Evolutionary conservation across 495 filamentous ascomycete species (phyloP).

Genomic region (Articulospora tetracladia): DNA sequence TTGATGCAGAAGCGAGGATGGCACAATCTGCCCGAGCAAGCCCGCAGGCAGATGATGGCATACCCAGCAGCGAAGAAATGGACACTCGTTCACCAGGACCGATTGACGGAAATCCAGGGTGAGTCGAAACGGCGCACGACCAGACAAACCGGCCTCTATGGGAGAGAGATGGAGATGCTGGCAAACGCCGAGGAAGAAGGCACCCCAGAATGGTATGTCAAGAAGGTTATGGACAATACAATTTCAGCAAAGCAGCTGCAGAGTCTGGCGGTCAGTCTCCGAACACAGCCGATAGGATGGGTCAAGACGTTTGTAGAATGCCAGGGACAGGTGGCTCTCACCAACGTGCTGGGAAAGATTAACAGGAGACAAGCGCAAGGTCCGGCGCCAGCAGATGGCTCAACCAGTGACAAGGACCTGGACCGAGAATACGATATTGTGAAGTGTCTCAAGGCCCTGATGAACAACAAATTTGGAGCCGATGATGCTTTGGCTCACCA

Average conservation of each 20-base stretch:
- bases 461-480: slow-evolving; percentile 99
- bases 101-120: slow-evolving; percentile 86
- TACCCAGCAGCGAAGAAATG: slow-evolving; percentile 95
- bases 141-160: slow-evolving; percentile 49
- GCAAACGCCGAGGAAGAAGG: slow-evolving; percentile 86
- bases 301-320: slow-evolving; percentile 96
- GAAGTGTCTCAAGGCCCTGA: slow-evolving; percentile 93
- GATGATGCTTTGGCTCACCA: slow-evolving; percentile 94
- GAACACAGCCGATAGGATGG: slow-evolving; percentile 97
- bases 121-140: slow-evolving; percentile 83
- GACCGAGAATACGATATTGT: slow-evolving; percentile 97
- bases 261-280: slow-evolving; percentile 86
- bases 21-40: slow-evolving; percentile 95
- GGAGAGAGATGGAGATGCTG: slow-evolving; percentile 51
- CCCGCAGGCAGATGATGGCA: slow-evolving; percentile 88
- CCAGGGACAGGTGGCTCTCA: slow-evolving; percentile 93
- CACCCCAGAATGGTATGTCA: slow-evolving; percentile 97
- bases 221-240: slow-evolving; percentile 91
- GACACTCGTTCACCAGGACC: slow-evolving; percentile 94
- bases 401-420: slow-evolving; percentile 77
- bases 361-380: slow-evolving; percentile 81
- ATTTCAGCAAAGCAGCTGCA: slow-evolving; percentile 88
- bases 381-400: slow-evolving; percentile 60
- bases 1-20: slow-evolving; percentile 97
- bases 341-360: slow-evolving; percentile 89